Evolutionary conservation across 345 rosid genomes (phyloP).

Genomic region (Jatropha curcas): DNA sequence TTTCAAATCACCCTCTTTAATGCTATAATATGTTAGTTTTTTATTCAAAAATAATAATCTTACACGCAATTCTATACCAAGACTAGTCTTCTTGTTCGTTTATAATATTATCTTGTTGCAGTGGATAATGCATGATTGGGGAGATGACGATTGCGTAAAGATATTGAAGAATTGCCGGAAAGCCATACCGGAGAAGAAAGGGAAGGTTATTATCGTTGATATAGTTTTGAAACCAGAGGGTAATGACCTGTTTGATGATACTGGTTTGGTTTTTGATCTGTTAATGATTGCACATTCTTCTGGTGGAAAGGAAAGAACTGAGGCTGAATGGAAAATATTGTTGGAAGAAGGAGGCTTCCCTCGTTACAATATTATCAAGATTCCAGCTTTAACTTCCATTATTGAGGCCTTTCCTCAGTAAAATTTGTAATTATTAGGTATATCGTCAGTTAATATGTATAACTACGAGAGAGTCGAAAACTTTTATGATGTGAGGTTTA

Average conservation of each 20-base stretch:
- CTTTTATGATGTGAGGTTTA: too few relatives aligned
- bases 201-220: constrained; percentile 33
- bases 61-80: too few relatives aligned
- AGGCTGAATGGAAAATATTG: constrained; percentile 35
- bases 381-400: constrained; percentile 29
- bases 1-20: too few relatives aligned
- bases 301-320: constrained; percentile 39
- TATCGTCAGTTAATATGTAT: too few relatives aligned
- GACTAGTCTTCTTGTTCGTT: too few relatives aligned
- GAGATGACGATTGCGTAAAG: constrained; percentile 24
- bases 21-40: too few relatives aligned
- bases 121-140: constrained; percentile 40
- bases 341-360: constrained; percentile 38
- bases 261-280: constrained; percentile 27
- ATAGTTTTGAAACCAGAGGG: constrained; percentile 30
- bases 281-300: constrained; percentile 31
- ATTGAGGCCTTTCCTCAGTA: constrained; percentile 16
- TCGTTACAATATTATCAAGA: constrained; percentile 32
- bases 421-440: too few relatives aligned
- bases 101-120: constrained; percentile 7
- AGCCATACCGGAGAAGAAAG: constrained; percentile 26
- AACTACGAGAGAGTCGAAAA: too few relatives aligned
- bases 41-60: too few relatives aligned
- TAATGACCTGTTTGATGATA: constrained; percentile 5
- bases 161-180: constrained; percentile 32